Evolutionary conservation across 768 basidiomycete species (phyloP), one percentile per base, ranked within the genome.

Genomic region (Xerocomus brunneocitrinus): DNA sequence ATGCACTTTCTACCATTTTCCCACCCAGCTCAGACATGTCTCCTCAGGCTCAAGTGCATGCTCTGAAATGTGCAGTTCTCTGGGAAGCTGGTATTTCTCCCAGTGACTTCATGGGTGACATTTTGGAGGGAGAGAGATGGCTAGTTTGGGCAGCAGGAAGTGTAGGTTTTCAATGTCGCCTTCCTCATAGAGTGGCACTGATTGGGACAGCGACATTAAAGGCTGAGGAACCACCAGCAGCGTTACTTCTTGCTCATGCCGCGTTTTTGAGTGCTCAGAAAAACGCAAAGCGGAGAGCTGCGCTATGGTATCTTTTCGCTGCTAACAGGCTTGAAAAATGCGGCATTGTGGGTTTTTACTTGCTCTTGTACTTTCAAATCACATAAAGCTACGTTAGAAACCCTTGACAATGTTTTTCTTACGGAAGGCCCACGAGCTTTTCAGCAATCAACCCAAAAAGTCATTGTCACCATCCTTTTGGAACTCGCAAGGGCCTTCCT

Each of bases 211-310:
- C 57, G 49, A 48, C 40, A 56, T 50, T 63, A 65, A 76, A 92
- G 89, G 80, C 83, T 70, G 90, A 93, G 72, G 91, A 93, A 74
- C 79, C 84, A 25, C 84, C 88, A 13, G 79, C 86, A 7, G 91
- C 87, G 24, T 71, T 92, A n/a, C 70, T 93, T 44, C 73, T 91
- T 22, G 89, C 85, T 5, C 89, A 91, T 63, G 91, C 90, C 14
- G 91, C 89, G 1, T 71, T 84, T 34, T 65, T 93, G 45, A 87
- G 85, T 53, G 71, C 74, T 31, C 76, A 74, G 46, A 89, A 83
- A 65, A 67, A 70, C 8, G 73, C 79, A 2, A 74, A 71, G 49
- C 74, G 91, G 57, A 76, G 85, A 45, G 85, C 89, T 25, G 87
- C 88, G 3, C 71, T 91, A 47, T 90, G 87, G 87, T 93, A 90